Conservation (phyloP, 768 basidiomycete genomes). For the Coprinopsis cinerea region DNA sequence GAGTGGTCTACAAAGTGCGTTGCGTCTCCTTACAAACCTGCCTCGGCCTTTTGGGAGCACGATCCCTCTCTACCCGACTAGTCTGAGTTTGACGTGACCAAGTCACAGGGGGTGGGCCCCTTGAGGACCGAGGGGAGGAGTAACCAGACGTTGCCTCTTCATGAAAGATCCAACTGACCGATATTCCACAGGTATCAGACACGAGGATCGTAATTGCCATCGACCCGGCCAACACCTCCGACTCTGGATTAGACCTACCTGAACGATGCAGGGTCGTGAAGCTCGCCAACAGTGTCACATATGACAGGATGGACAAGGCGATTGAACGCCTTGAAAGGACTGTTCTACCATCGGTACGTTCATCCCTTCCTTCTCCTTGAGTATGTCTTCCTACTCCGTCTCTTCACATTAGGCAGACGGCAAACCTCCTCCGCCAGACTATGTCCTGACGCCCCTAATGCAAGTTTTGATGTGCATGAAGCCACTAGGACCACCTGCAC, state of each 20-base stretch:
- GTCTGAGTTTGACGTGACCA: too few species aligned
- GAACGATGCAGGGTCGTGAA: constrained; percentile 84
- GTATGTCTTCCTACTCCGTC: constrained; percentile 13
- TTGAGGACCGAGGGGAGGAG: too few species aligned
- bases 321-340: constrained; percentile 55
- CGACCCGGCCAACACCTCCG: constrained; percentile 51
- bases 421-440: constrained; percentile 34
- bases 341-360: constrained; percentile 18
- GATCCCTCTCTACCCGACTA: too few species aligned
- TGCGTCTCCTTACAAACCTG: too few species aligned
- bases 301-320: constrained; percentile 88
- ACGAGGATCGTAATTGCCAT: constrained; percentile 78
- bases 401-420: constrained; percentile 28
- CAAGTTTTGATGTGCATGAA: constrained; percentile 69
- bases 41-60: too few species aligned
- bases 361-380: background rate
- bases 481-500: constrained; percentile 31
- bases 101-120: too few species aligned
- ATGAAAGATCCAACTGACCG: constrained; percentile 2
- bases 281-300: constrained; percentile 88
- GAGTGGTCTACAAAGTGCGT: constrained; percentile 90
- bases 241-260: constrained; percentile 71
- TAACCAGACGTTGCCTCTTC: too few species aligned
- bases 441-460: constrained; percentile 40
- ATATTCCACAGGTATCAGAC: constrained; percentile 58